Evolutionary conservation across 2,329 filamentous ascomycete genomes (phyloP).

Genomic region (Ophiostoma pallidulum): DNA sequence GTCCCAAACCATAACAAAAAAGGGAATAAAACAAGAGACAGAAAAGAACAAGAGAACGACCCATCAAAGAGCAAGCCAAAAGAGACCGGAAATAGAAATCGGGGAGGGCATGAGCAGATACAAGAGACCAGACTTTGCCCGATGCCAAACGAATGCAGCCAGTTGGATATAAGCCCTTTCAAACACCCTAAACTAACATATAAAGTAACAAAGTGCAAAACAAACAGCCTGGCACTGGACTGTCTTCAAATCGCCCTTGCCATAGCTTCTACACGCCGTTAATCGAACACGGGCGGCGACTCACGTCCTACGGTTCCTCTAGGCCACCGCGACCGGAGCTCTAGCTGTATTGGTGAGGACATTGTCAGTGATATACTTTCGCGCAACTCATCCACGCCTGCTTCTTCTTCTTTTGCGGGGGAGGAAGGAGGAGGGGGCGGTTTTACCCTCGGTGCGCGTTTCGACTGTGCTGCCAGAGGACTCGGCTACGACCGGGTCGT

Average conservation of each 20-base stretch:
- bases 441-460: constrained; percentile 1
- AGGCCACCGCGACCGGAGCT: not conserved
- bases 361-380: no score
- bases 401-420: no score
- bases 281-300: not conserved
- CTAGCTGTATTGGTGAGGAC: not conserved
- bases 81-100: not conserved
- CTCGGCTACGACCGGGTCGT: not conserved
- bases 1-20: not conserved
- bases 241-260: no score
- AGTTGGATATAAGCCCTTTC: not conserved
- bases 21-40: not conserved
- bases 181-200: not conserved
- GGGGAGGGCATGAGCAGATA: not conserved
- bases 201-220: not conserved
- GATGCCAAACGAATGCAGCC: constrained; percentile 1
- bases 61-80: not conserved
- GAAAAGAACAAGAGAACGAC: not conserved
- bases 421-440: not conserved
- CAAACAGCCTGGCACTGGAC: no score
- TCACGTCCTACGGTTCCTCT: not conserved
- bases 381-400: no score
- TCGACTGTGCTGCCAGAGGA: not conserved
- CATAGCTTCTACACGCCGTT: no score
- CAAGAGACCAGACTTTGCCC: not conserved